Evolutionary conservation across 2,329 filamentous ascomycete species (phyloP), one percentile per base, ranked within the genome.

Genomic region (Clathrospora elynae): DNA sequence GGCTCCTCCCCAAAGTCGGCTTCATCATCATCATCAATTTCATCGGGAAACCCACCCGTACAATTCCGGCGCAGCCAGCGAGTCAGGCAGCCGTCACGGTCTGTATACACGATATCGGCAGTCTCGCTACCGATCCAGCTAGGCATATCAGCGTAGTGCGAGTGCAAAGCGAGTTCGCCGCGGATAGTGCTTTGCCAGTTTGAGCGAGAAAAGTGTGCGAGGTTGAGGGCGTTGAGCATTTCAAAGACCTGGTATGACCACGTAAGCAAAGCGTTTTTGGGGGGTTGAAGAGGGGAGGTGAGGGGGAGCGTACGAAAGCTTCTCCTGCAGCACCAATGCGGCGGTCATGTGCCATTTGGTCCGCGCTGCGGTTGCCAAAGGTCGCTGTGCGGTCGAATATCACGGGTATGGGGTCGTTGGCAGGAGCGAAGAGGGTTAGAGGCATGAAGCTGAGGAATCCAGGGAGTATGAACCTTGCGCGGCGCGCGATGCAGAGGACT

Each of bases 141-240:
- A 0, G 29, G 11, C 56, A 80, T 66, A 19, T 71, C 61, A 0
- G 58, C 20, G 46, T 78, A 80, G 1, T 71, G 59, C 2, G 66
- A 61, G 43, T 78, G 73, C 0, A 57, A 46, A 0, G 41, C 64
- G 3, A 74, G 68, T 41, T 72, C 67, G 14, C 63, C 60, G 7
- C 77, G 66, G n/a, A 80, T 76, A 0, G 55, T 76, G 46, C 76
- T 80, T 42, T 67, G 59, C 78, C 78, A 81, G 23, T 78, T 78
- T 0, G 55, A 43, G 2, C 50, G 39, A 1, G 40, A 49, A 32
- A 79, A 80, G 1, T 45, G 53, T 1, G 68, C 61, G 6, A 73
- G 51, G 10, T 55, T 20, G 17, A 73, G 42, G 3, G 50, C 41
- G 6, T 53, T 60, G 3, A 78, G 61, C 1, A 73, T 39, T 38